Base-by-base conservation (phyloP, 164 flowering plant genomes). In the Protea cynaroides region DNA sequence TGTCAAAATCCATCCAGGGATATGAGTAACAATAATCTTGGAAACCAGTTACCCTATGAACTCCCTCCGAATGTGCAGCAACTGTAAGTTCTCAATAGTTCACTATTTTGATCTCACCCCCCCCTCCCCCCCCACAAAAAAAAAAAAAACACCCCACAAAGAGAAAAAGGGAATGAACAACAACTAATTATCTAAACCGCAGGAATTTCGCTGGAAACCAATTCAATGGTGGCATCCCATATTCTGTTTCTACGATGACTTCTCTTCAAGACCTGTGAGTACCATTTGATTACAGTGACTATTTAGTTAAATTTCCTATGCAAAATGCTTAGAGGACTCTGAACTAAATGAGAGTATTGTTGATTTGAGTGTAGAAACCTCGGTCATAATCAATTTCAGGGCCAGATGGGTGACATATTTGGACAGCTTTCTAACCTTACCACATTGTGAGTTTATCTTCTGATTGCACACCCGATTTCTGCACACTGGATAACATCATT, bases 171-270 rank as follows among this genome's bases (percentile, higher is more conserved):
- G 34, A 2, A 29, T 2, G 34, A 29, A 5, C 34, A 29, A 29
- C 34, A 29, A 29, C 38, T 60, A 18, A 13, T 54, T 54, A 24
- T 60, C 54, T 75, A 25, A 36, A 64, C 34, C 78, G 80, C 90
- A 94, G 99, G 76, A 86, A 94, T 76, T 80, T 94, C 66, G 92
- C 86, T 63, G 73, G 81, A 51, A 83, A 83, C 78, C 65, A 74
- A 25, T 86, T 88, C 59, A 84, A 25, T 72, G 89, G 88, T 56
- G 71, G 63, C 23, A 53, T 84, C 53, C 99, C 91, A 7, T 89
- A 85, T 67, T 84, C 90, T 37, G 69, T 91, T 73, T 75, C 86
- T 55, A 61, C 22, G 29, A 78, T 88, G 87, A 43, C 74, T 46
- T 66, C 90, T 65, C 85, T 94, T 37, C 69, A 78, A 52, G 81